These are phyloP conservation scores for Meyerozyma elateridarum DNA, from an alignment of 1,139 yeast species.

Conservation along the genomic window DNA sequence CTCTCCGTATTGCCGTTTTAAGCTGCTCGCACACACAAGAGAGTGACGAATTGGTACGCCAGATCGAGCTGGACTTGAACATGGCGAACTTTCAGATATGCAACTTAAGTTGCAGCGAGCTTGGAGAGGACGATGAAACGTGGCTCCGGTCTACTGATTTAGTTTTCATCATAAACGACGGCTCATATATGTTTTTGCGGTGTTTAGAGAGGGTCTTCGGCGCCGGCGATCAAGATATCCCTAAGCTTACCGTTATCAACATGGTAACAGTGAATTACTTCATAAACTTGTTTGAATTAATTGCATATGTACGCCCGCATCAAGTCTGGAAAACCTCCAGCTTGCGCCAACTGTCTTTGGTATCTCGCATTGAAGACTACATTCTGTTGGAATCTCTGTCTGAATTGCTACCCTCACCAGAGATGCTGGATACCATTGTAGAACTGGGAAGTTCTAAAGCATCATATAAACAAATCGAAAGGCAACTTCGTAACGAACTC, in stretches of 20 bases:
- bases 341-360: slow-evolving; percentile 21
- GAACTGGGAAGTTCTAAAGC: not conserved
- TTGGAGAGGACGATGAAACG: not conserved
- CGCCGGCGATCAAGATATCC: slow-evolving; percentile 10
- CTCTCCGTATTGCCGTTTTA: not conserved
- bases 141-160: slow-evolving; percentile 18
- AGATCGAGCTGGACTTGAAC: slow-evolving; percentile 13
- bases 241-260: slow-evolving; percentile 36
- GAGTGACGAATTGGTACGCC: slow-evolving; percentile 18
- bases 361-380: slow-evolving; percentile 23
- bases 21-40: slow-evolving; percentile 16
- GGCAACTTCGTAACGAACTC: slow-evolving; percentile 29
- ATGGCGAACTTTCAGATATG: slow-evolving; percentile 7
- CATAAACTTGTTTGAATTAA: slow-evolving; percentile 34
- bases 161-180: slow-evolving; percentile 39
- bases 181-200: slow-evolving; percentile 28
- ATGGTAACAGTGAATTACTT: slow-evolving; percentile 40
- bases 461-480: slow-evolving; percentile 28
- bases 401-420: slow-evolving; percentile 7
- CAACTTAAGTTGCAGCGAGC: not conserved
- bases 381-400: slow-evolving; percentile 23
- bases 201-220: slow-evolving; percentile 15
- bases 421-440: slow-evolving; percentile 4
- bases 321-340: slow-evolving; percentile 42
- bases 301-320: slow-evolving; percentile 29